Evolutionary conservation across 306 rosid species (phyloP), one percentile per base, ranked within the genome.

Genomic region (Benincasa hispida): DNA sequence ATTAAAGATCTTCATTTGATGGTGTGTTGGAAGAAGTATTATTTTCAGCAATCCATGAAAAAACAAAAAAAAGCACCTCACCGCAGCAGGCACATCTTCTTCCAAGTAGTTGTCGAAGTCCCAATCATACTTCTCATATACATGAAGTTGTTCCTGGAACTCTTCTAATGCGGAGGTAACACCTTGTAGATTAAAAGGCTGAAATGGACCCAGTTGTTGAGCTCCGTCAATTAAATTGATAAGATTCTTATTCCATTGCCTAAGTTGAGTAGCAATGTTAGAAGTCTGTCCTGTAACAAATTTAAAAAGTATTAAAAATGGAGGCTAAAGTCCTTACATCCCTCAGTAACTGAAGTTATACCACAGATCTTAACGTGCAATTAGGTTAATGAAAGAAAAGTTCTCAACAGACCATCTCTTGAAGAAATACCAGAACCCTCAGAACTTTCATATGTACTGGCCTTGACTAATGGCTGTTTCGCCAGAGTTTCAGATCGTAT

Each of bases 31-130:
- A 34, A 67, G 61, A 39, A 67, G 30, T 56, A 66, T 25, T 35
- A 14, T 6, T 17, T 27, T 18, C 30, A 65, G 8, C 39, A 5
- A 54, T 56, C 1, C 15, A 34, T 74, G 72, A 45, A 75, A 74
- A 84, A 45, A 45, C 17, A 12, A 74, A 84, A 83, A 83, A 60
- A 42, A 88, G 86, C 91, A 84, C 83, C 98, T 90, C 88, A 90
- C 98, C 96, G 89, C 94, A 10, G 89, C 85, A 72, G 96, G 94
- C 85, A 93, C 56, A 48, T 93, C 98, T 85, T 93, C 97, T 84
- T 89, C 92, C 51, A 91, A 82, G 82, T 85, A 83, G 88, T 91
- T 88, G 77, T 93, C 96, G 32, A 93, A 91, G 83, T 93, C 97
- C 98, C 98, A 93, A 75, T 91, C 89, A 74, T 63, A 81, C 82